A percentile compares a stretch with the other conserved stretches of the same genome.
These are phyloP conservation scores for Neolentinus lepideus DNA, from an alignment of 1,284 basidiomycete genomes.

Conservation along the genomic window DNA sequence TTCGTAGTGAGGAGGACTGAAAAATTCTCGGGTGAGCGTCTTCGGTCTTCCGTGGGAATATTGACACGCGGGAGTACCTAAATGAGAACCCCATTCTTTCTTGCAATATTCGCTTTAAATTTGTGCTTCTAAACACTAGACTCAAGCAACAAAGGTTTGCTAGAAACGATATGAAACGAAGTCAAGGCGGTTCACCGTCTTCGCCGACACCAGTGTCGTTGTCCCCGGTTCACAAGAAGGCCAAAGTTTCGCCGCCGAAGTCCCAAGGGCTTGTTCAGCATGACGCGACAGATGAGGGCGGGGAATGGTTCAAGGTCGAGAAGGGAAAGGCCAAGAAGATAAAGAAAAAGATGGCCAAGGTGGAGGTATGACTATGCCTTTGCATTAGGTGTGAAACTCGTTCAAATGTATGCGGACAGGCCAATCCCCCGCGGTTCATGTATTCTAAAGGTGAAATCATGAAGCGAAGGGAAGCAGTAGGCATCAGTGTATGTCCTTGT, in stretches of 20 bases:
- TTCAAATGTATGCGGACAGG: slow-evolving; percentile 27
- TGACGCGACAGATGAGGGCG: slow-evolving; percentile 18
- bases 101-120: slow-evolving; percentile 1
- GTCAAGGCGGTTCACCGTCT: slow-evolving; percentile 17
- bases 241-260: slow-evolving; percentile 14
- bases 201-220: slow-evolving; percentile 13
- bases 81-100: not conserved
- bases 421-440: slow-evolving; percentile 68
- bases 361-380: slow-evolving; percentile 43
- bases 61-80: not conserved
- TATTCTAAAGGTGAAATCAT: slow-evolving; percentile 71
- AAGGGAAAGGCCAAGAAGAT: slow-evolving; percentile 72
- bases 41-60: slow-evolving; percentile 1
- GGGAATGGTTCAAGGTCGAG: slow-evolving; percentile 70
- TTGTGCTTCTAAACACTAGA: not conserved
- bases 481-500: slow-evolving; percentile 57
- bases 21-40: too few relatives aligned
- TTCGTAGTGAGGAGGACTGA: too few relatives aligned
- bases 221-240: slow-evolving; percentile 25
- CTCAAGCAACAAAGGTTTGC: too few relatives aligned
- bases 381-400: slow-evolving; percentile 6
- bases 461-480: slow-evolving; percentile 63
- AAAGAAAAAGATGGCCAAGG: slow-evolving; percentile 47
- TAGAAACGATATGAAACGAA: slow-evolving; percentile 28
- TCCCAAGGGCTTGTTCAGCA: slow-evolving; percentile 11